Evolutionary conservation across 805 yeast genomes (phyloP).

Genomic region (Zygoascus tannicola): DNA sequence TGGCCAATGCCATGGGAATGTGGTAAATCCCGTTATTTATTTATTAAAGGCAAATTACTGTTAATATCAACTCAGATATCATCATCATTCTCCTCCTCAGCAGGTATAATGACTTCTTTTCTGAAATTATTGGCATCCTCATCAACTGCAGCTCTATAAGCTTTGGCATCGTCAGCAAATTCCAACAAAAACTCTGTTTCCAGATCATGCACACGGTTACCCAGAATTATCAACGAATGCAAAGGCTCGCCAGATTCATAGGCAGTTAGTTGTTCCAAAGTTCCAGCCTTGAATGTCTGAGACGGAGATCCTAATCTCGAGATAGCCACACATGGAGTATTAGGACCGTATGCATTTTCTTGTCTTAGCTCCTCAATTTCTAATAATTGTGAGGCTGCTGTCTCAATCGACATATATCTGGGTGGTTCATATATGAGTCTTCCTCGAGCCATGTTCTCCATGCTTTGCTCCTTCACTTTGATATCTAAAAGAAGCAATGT

Average conservation of each 20-base stretch:
- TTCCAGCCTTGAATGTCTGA: slow-evolving; percentile 78
- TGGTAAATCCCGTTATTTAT: no score
- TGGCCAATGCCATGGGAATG: no score
- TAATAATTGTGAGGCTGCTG: slow-evolving; percentile 79
- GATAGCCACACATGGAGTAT: slow-evolving; percentile 90
- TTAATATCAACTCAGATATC: no score
- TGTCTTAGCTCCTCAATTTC: slow-evolving; percentile 76
- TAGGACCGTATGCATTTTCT: slow-evolving; percentile 70
- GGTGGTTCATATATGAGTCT: slow-evolving; percentile 92
- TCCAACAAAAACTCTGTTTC: slow-evolving; percentile 78
- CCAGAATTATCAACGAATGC: slow-evolving; percentile 83
- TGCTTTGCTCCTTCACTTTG: slow-evolving; percentile 93
- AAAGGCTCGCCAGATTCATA: slow-evolving; percentile 92
- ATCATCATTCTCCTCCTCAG: slow-evolving; percentile 8
- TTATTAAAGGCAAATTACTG: no score
- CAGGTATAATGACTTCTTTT: slow-evolving; percentile 8
- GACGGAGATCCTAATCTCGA: slow-evolving; percentile 83
- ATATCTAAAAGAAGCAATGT: slow-evolving; percentile 83
- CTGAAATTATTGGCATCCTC: slow-evolving; percentile 26
- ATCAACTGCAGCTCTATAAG: slow-evolving; percentile 39
- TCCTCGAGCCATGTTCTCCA: slow-evolving; percentile 90
- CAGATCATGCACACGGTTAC: slow-evolving; percentile 86
- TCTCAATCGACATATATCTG: slow-evolving; percentile 84
- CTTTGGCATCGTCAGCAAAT: slow-evolving; percentile 48
- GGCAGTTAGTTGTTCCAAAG: slow-evolving; percentile 63